Conservation (phyloP, 2,329 filamentous ascomycete genomes). For the Aureobasidium sp. region DNA sequence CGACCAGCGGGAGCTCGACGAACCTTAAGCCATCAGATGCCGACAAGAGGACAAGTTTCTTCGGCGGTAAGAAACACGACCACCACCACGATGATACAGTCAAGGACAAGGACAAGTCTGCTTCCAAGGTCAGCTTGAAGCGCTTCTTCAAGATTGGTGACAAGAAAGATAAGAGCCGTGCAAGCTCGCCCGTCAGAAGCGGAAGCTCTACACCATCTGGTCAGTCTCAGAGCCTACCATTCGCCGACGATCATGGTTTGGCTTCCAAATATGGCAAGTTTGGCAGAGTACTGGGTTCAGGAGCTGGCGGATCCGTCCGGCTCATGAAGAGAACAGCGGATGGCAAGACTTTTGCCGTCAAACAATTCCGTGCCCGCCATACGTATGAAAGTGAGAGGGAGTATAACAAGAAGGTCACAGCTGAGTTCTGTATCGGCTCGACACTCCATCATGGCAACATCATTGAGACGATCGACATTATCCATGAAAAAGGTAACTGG, state of each 20-base stretch:
- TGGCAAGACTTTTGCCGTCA: conserved; percentile 90
- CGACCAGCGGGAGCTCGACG: conserved; percentile 18
- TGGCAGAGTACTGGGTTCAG: conserved; percentile 85
- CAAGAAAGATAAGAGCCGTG: conserved; percentile 41
- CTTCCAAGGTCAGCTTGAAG: conserved; percentile 91
- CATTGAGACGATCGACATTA: conserved; percentile 94
- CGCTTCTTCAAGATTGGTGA: conserved; percentile 84
- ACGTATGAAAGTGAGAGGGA: conserved; percentile 90
- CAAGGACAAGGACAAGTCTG: conserved; percentile 36
- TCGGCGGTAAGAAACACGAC: conserved; percentile 48
- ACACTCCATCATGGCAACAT: conserved; percentile 97
- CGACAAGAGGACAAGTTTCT: conserved; percentile 49
- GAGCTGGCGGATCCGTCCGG: conserved; percentile 88
- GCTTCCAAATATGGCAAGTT: conserved; percentile 92
- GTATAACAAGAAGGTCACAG: conserved; percentile 96
- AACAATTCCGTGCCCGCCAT: conserved; percentile 89
- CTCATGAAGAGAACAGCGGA: conserved; percentile 92
- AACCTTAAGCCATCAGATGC: conserved; percentile 19
- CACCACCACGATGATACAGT: conserved; percentile 39
- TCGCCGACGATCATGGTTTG: conserved; percentile 87
- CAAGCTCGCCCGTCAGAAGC: conserved; percentile 21
- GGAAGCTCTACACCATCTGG: conserved; percentile 33
- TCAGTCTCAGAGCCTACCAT: conserved; percentile 51
- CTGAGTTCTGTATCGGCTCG: conserved; percentile 96
- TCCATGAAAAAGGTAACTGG: conserved; percentile 90